Conservation (phyloP, 2,329 filamentous ascomycete species). For the Talaromyces sp. region DNA sequence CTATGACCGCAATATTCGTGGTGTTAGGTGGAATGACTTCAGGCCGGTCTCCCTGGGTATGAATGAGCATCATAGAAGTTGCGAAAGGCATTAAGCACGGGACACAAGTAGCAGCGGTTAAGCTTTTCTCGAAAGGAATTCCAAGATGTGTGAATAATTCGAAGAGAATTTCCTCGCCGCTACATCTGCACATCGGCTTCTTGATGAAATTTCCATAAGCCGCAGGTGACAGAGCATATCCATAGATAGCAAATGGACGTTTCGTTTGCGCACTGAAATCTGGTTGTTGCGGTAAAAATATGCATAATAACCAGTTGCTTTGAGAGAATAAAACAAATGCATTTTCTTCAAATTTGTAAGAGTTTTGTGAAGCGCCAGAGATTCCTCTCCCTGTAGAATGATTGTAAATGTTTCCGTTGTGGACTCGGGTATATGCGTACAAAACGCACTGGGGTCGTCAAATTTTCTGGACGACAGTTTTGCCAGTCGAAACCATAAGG, state of each 20-base stretch:
- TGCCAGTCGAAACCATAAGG: not conserved
- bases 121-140: slow-evolving; percentile 24
- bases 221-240: not conserved
- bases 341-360: slow-evolving; percentile 5
- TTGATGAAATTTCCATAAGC: not conserved
- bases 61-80: slow-evolving; percentile 32
- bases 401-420: slow-evolving; percentile 39
- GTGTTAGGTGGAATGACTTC: slow-evolving; percentile 30
- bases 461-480: slow-evolving; percentile 23
- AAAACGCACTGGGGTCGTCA: slow-evolving; percentile 38
- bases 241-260: not conserved
- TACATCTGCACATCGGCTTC: slow-evolving; percentile 33
- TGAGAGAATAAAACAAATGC: slow-evolving; percentile 35
- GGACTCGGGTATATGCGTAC: slow-evolving; percentile 28
- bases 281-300: slow-evolving; percentile 38
- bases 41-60: slow-evolving; percentile 31
- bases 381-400: slow-evolving; percentile 25
- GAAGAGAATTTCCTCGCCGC: slow-evolving; percentile 34
- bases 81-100: slow-evolving; percentile 39
- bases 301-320: slow-evolving; percentile 36
- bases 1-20: slow-evolving; percentile 35
- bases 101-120: slow-evolving; percentile 24
- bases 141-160: slow-evolving; percentile 36
- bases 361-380: not conserved
- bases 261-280: slow-evolving; percentile 33